These are phyloP conservation scores for Blastobotrys robertii DNA, from an alignment of 805 yeast genomes.

Conservation along the genomic window DNA sequence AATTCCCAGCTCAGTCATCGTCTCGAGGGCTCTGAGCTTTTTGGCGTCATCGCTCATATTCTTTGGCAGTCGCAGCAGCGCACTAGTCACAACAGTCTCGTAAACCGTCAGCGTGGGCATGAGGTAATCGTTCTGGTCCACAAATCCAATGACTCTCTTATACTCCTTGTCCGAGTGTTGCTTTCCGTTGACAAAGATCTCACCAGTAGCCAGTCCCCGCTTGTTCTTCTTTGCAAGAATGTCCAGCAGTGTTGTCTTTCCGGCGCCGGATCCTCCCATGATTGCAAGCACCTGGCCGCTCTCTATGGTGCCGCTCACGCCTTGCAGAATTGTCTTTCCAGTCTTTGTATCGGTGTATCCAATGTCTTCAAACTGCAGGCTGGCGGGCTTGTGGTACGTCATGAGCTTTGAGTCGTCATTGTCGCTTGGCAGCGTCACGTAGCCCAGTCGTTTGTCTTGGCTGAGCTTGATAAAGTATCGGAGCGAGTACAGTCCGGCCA, in stretches of 20 bases:
- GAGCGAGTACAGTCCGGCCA: conserved; percentile 8
- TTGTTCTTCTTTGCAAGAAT: conserved; percentile 84
- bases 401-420: conserved; percentile 39
- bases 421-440: conserved; percentile 25
- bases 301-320: conserved; percentile 63
- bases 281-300: conserved; percentile 91
- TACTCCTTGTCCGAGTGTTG: conserved; percentile 34
- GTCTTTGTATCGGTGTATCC: conserved; percentile 43
- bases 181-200: conserved; percentile 64
- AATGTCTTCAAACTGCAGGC: conserved; percentile 66
- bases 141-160: conserved; percentile 76
- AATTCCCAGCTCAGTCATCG: conserved; percentile 77
- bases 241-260: conserved; percentile 88
- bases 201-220: conserved; percentile 60
- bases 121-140: conserved; percentile 88
- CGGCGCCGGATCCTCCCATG: conserved; percentile 99
- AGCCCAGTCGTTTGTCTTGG: conserved; percentile 13
- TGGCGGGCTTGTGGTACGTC: conserved; percentile 52
- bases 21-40: conserved; percentile 70
- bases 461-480: conserved; percentile 12
- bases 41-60: conserved; percentile 67
- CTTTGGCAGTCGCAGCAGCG: conserved; percentile 76
- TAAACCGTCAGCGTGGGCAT: conserved; percentile 91
- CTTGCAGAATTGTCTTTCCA: conserved; percentile 42
- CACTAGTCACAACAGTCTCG: conserved; percentile 90